A percentile compares a stretch with the other conserved stretches of the same genome.
These are phyloP conservation scores for Termitomyces sp. DNA, from an alignment of 768 basidiomycete genomes.

Conservation along the genomic window DNA sequence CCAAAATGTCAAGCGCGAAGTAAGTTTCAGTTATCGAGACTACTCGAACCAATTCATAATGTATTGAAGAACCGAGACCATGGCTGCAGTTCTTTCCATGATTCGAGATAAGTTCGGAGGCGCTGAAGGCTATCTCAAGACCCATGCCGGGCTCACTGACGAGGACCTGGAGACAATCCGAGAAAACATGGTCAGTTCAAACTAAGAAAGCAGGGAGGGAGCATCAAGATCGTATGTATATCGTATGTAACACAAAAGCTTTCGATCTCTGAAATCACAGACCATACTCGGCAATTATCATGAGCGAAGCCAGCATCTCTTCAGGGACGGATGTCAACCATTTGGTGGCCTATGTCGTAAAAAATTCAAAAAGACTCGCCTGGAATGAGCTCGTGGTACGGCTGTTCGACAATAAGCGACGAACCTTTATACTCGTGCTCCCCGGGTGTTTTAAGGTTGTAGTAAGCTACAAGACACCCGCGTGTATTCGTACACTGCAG, in stretches of 20 bases:
- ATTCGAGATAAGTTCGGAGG: constrained; percentile 30
- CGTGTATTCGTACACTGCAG: constrained; percentile 52
- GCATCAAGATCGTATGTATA: neutral
- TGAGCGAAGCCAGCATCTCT: constrained; percentile 9
- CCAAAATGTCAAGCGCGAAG: constrained; percentile 30
- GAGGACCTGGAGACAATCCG: constrained; percentile 19
- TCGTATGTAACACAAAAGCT: neutral
- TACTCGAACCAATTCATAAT: neutral
- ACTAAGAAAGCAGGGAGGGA: too few relatives aligned
- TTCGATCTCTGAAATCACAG: neutral
- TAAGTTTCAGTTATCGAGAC: constrained; percentile 8
- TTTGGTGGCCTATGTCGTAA: too few relatives aligned
- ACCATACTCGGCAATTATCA: constrained; percentile 6
- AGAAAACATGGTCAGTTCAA: neutral
- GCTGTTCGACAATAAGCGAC: constrained; percentile 60
- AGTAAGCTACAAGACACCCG: constrained; percentile 52
- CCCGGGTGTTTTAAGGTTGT: constrained; percentile 47
- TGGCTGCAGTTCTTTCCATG: constrained; percentile 24
- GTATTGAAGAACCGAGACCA: constrained; percentile 27
- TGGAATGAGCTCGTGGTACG: constrained; percentile 46
- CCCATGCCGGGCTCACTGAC: constrained; percentile 22
- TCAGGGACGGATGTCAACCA: neutral
- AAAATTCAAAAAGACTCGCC: constrained; percentile 36
- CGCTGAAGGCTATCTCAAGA: constrained; percentile 28
- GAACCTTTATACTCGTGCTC: constrained; percentile 49